Conservation (phyloP, 208 protist genomes). For the Leishmania guyanensis region DNA sequence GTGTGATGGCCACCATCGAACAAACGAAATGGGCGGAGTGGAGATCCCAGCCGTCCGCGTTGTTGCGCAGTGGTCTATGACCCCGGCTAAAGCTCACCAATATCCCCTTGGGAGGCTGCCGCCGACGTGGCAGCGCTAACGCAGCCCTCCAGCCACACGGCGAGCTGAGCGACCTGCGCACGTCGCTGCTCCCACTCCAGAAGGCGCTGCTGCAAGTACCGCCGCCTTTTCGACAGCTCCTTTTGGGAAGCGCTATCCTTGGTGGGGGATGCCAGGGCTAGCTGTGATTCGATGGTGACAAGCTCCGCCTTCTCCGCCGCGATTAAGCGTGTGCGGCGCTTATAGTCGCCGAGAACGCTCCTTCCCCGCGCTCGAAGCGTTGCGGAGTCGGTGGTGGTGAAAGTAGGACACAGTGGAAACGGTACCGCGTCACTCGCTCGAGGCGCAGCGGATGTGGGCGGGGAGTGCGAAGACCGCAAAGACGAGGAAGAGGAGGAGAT, state of each 20-base stretch:
- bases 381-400: not conserved
- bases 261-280: slow-evolving; percentile 7
- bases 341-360: slow-evolving; percentile 22
- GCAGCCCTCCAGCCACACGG: slow-evolving; percentile 18
- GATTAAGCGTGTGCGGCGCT: not conserved
- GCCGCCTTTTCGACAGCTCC: slow-evolving; percentile 26
- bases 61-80: too few relatives aligned
- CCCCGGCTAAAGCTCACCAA: not conserved
- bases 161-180: slow-evolving; percentile 43
- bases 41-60: not conserved
- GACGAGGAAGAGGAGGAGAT: not conserved
- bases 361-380: slow-evolving; percentile 11
- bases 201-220: slow-evolving; percentile 27
- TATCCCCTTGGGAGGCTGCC: not conserved
- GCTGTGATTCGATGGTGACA: slow-evolving; percentile 17
- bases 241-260: slow-evolving; percentile 2
- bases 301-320: slow-evolving; percentile 36
- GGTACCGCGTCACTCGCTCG: not conserved
- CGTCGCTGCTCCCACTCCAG: slow-evolving; percentile 40
- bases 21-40: not conserved
- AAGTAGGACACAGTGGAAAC: not conserved
- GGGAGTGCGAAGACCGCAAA: not conserved
- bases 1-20: not conserved
- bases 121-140: slow-evolving; percentile 10
- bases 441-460: not conserved